Conservation (phyloP, 192 early-diverging fungal species). For the Umbelopsis sp. region DNA sequence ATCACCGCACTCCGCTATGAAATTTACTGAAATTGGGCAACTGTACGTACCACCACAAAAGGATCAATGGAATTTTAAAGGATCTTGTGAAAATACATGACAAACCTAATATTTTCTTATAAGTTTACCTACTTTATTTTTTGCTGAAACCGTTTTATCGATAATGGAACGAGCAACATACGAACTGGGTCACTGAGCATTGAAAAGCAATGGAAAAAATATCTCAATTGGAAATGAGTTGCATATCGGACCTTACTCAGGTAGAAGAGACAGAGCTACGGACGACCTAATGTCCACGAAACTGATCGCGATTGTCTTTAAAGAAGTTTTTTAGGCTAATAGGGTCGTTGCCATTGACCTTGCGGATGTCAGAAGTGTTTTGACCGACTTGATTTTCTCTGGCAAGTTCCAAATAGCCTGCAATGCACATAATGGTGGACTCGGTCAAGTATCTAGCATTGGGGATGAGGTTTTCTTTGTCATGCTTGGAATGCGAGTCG, state of each 20-base stretch:
- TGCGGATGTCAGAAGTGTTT: background rate
- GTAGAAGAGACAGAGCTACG: background rate
- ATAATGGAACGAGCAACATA: no score
- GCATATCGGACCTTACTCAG: background rate
- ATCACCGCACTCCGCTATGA: no score
- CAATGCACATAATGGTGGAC: background rate
- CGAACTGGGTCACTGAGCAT: no score
- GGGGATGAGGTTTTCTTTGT: conserved; percentile 1
- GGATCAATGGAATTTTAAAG: no score
- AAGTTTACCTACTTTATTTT: no score
- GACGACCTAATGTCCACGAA: conserved; percentile 2
- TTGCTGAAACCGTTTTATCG: no score
- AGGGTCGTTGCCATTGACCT: conserved; percentile 5
- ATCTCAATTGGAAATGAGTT: conserved; percentile 2
- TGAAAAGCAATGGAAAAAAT: background rate
- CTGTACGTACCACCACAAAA: no score
- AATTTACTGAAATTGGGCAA: no score
- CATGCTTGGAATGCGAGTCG: background rate
- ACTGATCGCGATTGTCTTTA: conserved; percentile 15
- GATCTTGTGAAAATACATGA: no score
- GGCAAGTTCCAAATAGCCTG: conserved; percentile 5
- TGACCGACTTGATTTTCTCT: conserved; percentile 1
- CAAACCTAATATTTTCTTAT: no score
- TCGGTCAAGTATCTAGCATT: conserved; percentile 10
- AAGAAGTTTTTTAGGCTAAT: conserved; percentile 15